Base-by-base conservation (phyloP, 1,139 yeast genomes). In the Suhomyces ambrosiae region DNA sequence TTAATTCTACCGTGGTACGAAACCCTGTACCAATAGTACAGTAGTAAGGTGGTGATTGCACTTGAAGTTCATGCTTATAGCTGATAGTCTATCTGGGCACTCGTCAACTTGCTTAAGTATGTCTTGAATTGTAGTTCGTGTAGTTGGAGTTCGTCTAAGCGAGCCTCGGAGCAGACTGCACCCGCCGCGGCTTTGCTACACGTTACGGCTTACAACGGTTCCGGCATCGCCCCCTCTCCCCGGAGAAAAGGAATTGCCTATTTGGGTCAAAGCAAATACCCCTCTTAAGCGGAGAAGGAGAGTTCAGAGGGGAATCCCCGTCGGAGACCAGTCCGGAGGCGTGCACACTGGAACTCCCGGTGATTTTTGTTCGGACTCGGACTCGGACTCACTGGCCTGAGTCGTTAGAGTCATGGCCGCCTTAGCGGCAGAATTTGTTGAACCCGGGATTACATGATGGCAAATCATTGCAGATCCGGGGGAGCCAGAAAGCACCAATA, bases 381-480 rank as follows among this genome's bases (percentile, higher is more conserved):
- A 35, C 42, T 38, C 42, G 42, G 42, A 35, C 42, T 35, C 30
- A 10, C 25, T 24, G 5, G 23, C 21, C 12, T 38, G 38, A 38
- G 38, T 38, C 42, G 42, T 33, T 30, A 19, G 27, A 27, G 29
- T 32, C 17, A 27, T 30, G 26, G 16, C 23, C 17, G 17, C 26
- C 15, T 23, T 18, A 8, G 21, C 7, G 7, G 7, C 21, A 8
- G 21, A 18, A 6, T 18, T 8, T n/a, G n/a, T n/a, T 18, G 7
- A 18, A 5, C 21, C 21, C 21, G 21, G 21, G 21, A 18, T 18
- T 18, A 6, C 5, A 18, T 5, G 21, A 18, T 18, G n/a, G n/a
- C n/a, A n/a, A n/a, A n/a, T n/a, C n/a, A n/a, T n/a, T n/a, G n/a
- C n/a, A n/a, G 14, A 26, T 22, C 37, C 30, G 31, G 32, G 37